Conservation (phyloP, 2,329 filamentous ascomycete genomes). For the Exophiala calicioides region DNA sequence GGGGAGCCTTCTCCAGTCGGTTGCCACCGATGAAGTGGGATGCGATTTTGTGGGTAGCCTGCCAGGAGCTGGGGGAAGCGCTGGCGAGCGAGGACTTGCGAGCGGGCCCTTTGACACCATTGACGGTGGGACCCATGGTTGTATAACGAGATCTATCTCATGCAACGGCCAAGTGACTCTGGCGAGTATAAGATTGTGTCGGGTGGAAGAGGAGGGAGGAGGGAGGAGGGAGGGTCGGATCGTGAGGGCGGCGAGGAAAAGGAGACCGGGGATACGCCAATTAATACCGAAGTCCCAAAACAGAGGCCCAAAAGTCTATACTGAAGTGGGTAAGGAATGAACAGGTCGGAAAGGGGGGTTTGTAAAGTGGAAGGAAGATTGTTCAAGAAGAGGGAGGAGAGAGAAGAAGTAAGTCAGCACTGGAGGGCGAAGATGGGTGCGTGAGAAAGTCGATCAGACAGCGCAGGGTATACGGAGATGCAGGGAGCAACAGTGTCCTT, state of each 20-base stretch:
- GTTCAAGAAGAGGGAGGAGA: constrained; percentile 15
- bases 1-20: constrained; percentile 74
- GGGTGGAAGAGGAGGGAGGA: constrained; percentile 1
- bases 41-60: constrained; percentile 78
- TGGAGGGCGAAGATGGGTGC: constrained; percentile 9
- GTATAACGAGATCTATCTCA: constrained; percentile 31
- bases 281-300: constrained; percentile 22
- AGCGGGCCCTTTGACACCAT: constrained; percentile 33
- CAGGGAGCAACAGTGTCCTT: constrained; percentile 11
- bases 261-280: constrained; percentile 30
- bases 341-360: constrained; percentile 15
- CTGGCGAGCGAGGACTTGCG: constrained; percentile 41
- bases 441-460: no score
- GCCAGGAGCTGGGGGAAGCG: constrained; percentile 64
- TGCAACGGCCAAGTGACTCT: constrained; percentile 17
- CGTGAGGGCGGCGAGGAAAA: constrained; percentile 15
- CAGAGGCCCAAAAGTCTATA: constrained; percentile 23
- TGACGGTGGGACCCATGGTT: constrained; percentile 40
- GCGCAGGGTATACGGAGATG: no score
- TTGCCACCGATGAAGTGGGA: constrained; percentile 98
- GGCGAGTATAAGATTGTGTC: constrained; percentile 7
- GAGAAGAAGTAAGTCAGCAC: constrained; percentile 14
- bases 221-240: constrained; percentile 6
- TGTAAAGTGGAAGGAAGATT: constrained; percentile 10
- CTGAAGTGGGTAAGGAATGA: constrained; percentile 23